These are phyloP conservation scores for Suillus sp. DNA, from an alignment of 768 basidiomycete genomes.

Conservation along the genomic window DNA sequence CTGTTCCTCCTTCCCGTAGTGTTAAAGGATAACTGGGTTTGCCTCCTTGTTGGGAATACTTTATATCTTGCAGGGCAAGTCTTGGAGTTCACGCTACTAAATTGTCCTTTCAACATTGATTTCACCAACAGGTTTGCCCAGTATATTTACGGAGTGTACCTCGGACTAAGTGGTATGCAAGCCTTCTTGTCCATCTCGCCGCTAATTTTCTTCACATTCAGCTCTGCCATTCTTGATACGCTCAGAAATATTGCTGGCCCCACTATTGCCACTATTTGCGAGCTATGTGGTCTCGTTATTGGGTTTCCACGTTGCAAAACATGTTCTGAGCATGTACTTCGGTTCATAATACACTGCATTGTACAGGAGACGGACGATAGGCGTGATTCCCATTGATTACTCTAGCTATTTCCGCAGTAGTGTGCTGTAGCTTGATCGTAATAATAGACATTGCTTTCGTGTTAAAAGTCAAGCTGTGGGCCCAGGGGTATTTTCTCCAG, in stretches of 20 bases:
- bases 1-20: constrained; percentile 84
- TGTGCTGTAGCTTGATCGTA: constrained; percentile 1
- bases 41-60: constrained; percentile 90
- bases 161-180: constrained; percentile 74
- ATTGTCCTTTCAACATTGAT: constrained; percentile 13
- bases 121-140: constrained; percentile 67
- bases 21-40: constrained; percentile 88
- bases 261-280: constrained; percentile 82
- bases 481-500: constrained; percentile 4
- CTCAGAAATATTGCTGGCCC: constrained; percentile 87
- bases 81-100: constrained; percentile 1
- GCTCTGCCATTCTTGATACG: constrained; percentile 95
- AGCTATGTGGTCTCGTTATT: constrained; percentile 85
- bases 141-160: constrained; percentile 89
- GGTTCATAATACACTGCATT: constrained; percentile 39
- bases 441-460: constrained; percentile 5
- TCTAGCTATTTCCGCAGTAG: constrained; percentile 6
- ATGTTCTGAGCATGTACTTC: constrained; percentile 83
- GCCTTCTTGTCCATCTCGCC: constrained; percentile 16
- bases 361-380: not conserved
- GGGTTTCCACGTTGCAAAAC: constrained; percentile 87
- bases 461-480: constrained; percentile 7
- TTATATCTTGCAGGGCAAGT: constrained; percentile 67
- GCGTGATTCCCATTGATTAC: not conserved
- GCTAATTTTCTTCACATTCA: constrained; percentile 31